Evolutionary conservation across 108 stramenopile genomes (phyloP).

Genomic region (Cyclostephanos tholiformis): DNA sequence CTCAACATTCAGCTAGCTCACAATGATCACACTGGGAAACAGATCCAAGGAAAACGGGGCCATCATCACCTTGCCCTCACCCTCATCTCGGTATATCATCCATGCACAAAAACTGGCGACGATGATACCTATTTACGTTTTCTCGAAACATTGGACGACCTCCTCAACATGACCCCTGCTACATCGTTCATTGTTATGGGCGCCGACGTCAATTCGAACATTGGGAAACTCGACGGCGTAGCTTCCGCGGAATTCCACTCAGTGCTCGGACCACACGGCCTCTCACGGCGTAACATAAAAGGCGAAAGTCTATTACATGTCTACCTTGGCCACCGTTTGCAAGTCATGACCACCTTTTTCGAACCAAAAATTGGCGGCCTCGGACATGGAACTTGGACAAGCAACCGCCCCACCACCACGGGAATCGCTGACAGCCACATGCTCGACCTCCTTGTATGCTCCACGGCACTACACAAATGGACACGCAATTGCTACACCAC

Average conservation of each 20-base stretch:
- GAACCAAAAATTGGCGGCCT: background rate
- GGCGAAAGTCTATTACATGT: background rate
- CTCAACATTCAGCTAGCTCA: background rate
- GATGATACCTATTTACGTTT: background rate
- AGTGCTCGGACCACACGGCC: slow-evolving; percentile 1
- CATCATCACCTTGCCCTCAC: background rate
- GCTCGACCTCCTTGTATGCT: background rate
- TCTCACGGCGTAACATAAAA: background rate
- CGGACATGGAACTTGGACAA: background rate
- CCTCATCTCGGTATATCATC: background rate
- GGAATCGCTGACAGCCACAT: background rate
- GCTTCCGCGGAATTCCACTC: background rate
- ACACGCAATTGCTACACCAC: background rate
- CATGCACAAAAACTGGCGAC: background rate
- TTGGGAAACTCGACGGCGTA: slow-evolving; percentile 1
- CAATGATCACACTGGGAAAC: background rate
- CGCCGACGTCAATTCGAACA: slow-evolving; percentile 4
- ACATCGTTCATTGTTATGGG: background rate
- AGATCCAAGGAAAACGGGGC: background rate
- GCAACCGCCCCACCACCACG: background rate
- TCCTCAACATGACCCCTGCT: background rate
- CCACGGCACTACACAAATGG: background rate
- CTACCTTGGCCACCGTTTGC: background rate
- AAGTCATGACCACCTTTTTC: background rate
- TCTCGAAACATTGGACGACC: background rate